These are phyloP conservation scores for Erodium texanum DNA, from an alignment of 441 rosid genomes.

Conservation along the genomic window DNA sequence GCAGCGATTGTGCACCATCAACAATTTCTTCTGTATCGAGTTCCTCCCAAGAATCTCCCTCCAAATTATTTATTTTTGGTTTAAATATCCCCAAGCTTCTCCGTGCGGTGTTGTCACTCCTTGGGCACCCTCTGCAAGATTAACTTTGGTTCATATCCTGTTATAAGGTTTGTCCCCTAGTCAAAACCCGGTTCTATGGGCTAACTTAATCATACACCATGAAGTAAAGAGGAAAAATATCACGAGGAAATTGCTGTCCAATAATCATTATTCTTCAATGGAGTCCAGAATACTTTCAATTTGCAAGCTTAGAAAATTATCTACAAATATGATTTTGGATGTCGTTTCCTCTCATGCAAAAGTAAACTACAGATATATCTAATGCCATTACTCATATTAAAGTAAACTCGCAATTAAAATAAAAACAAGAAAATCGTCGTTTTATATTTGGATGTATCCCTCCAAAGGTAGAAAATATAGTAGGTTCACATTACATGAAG, in stretches of 20 bases:
- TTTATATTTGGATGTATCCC: too few species aligned
- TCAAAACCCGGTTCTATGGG: conserved; percentile 33
- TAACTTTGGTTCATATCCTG: conserved; percentile 53
- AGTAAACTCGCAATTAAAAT: too few species aligned
- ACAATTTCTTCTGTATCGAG: conserved; percentile 60
- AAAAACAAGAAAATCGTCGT: too few species aligned
- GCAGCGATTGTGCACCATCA: conserved; percentile 62
- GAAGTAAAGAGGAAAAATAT: background rate
- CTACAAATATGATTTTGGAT: too few species aligned
- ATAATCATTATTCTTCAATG: too few species aligned
- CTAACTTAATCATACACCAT: conserved; percentile 13
- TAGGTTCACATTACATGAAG: background rate
- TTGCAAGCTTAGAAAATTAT: too few species aligned
- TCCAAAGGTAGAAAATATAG: too few species aligned
- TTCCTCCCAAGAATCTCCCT: conserved; percentile 87
- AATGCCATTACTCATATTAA: too few species aligned
- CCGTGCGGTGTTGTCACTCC: conserved; percentile 60
- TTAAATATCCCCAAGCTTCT: conserved; percentile 56
- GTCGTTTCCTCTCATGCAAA: too few species aligned
- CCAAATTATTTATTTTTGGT: conserved; percentile 57
- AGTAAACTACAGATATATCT: too few species aligned
- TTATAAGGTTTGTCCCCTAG: conserved; percentile 37
- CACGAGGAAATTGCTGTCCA: too few species aligned
- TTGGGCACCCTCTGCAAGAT: conserved; percentile 83
- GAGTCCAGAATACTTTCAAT: too few species aligned